These are phyloP conservation scores for Pseudocercospora vitis DNA, from an alignment of 2,329 filamentous ascomycete species.

Conservation along the genomic window DNA sequence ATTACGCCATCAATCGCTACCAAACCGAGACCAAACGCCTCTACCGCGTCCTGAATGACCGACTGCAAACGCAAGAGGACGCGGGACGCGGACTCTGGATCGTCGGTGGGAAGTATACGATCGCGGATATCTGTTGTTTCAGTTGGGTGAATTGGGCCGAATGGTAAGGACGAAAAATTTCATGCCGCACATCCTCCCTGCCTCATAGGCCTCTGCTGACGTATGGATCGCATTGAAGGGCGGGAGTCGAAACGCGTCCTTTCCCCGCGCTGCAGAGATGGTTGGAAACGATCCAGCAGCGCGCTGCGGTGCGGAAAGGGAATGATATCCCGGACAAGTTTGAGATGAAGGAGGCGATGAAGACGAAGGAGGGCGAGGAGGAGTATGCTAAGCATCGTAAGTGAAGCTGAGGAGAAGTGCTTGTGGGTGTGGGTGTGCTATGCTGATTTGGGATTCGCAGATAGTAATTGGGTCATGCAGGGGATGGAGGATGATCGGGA, in stretches of 20 bases:
- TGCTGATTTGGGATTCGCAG: too few species aligned
- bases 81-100: constrained; percentile 42
- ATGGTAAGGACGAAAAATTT: constrained; percentile 43
- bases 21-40: constrained; percentile 51
- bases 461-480: constrained; percentile 36
- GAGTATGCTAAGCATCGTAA: constrained; percentile 41
- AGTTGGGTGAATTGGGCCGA: constrained; percentile 49
- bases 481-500: constrained; percentile 43
- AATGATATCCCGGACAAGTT: constrained; percentile 41
- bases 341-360: constrained; percentile 42
- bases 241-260: constrained; percentile 14
- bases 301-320: constrained; percentile 37
- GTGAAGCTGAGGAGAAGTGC: too few species aligned
- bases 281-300: constrained; percentile 37
- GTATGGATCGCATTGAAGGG: background rate
- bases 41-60: constrained; percentile 48
- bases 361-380: constrained; percentile 41
- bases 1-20: constrained; percentile 50
- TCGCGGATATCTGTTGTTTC: constrained; percentile 51
- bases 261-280: constrained; percentile 37
- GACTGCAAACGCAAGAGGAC: constrained; percentile 35
- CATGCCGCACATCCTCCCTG: too few species aligned
- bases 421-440: too few species aligned
- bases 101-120: constrained; percentile 49
- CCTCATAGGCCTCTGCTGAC: background rate